Percentiles rank a stretch among this genome's conserved stretches.
Conservation (phyloP, 2,329 filamentous ascomycete species). For the Hypomyces rosellus region DNA sequence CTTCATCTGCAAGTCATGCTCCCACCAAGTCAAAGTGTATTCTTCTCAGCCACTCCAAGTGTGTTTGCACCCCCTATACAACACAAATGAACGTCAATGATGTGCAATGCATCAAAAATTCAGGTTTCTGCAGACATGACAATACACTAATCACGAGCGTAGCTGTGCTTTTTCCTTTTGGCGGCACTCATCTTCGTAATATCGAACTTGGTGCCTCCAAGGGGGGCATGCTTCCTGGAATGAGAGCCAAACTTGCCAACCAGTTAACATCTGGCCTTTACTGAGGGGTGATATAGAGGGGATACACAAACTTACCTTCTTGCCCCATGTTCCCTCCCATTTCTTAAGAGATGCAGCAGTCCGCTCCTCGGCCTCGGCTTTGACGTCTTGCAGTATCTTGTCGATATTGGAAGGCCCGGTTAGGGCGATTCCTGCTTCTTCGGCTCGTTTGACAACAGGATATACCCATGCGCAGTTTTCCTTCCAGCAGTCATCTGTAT, state of each 20-base stretch:
- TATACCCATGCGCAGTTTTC: not conserved
- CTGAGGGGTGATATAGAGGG: not conserved
- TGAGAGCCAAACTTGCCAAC: not conserved
- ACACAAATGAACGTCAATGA: too few relatives aligned
- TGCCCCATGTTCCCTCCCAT: not conserved
- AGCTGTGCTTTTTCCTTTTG: not conserved
- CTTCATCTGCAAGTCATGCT: too few relatives aligned
- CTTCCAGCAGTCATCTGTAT: slow-evolving; percentile 8
- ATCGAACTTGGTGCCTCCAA: slow-evolving; percentile 1
- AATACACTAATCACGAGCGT: too few relatives aligned
- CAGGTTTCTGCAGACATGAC: too few relatives aligned
- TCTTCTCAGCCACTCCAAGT: too few relatives aligned
- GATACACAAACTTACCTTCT: slow-evolving; percentile 9
- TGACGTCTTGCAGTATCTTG: not conserved
- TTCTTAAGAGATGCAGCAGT: not conserved
- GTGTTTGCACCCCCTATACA: too few relatives aligned
- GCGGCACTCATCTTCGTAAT: slow-evolving; percentile 5
- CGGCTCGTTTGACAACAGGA: not conserved
- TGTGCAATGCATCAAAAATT: too few relatives aligned
- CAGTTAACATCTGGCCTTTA: not conserved
- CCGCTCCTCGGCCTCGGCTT: not conserved
- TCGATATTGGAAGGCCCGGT: not conserved
- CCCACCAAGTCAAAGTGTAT: too few relatives aligned
- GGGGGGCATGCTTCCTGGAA: slow-evolving; percentile 1
- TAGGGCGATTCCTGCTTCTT: not conserved